Conservation (phyloP, 2,329 filamentous ascomycete species). For the Phaeosphaeriaceae sp. region DNA sequence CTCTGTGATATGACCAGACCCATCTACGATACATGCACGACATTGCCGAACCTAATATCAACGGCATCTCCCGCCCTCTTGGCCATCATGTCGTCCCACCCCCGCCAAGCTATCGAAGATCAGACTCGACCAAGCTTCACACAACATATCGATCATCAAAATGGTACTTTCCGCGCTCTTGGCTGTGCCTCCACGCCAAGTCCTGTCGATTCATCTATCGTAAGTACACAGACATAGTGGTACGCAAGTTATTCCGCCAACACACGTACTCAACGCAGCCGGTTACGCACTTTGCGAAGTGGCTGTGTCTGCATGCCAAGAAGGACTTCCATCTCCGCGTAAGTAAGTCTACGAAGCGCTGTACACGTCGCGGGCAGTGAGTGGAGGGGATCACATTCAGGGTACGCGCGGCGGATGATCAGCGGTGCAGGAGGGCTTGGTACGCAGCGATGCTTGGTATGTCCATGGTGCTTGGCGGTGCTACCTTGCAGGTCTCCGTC, state of each 20-base stretch:
- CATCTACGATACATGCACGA: neutral
- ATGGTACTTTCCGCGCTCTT: neutral
- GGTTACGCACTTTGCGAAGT: neutral
- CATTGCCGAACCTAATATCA: neutral
- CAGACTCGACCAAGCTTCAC: neutral
- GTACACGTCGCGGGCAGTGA: neutral
- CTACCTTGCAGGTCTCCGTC: neutral
- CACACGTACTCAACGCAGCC: constrained; percentile 2
- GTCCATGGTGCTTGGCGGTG: neutral
- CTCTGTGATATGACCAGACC: neutral
- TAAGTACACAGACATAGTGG: too few relatives aligned
- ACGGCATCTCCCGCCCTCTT: constrained; percentile 1
- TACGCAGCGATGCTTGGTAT: neutral
- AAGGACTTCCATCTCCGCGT: neutral
- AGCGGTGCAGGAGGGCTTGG: neutral
- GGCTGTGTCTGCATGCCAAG: neutral
- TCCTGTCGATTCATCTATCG: neutral
- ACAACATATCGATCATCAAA: neutral
- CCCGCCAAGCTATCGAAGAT: constrained; percentile 4
- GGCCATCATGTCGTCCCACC: constrained; percentile 1
- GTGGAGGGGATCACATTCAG: neutral
- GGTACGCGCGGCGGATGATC: neutral
- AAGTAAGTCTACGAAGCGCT: neutral
- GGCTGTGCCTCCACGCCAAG: neutral
- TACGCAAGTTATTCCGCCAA: too few relatives aligned